Evolutionary conservation across 1,284 basidiomycete species (phyloP), one percentile per base, ranked within the genome.

Genomic region (Ceratobasidium sp.): DNA sequence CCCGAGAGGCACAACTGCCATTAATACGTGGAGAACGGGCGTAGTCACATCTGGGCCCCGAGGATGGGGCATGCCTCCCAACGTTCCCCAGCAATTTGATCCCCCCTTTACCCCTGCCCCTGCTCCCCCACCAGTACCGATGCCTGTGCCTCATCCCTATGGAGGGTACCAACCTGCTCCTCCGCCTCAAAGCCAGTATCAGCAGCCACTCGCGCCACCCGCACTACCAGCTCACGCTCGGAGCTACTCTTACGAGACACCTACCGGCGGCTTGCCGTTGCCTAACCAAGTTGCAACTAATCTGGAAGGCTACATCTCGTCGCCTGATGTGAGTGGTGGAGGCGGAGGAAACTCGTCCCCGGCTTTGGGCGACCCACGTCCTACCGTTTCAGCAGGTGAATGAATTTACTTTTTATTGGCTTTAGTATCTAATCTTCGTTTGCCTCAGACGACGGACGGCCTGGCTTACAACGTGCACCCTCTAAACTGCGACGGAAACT

Each of bases 401-500:
- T 40, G 8, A 7, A 8, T 17, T 8, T 8, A 40, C 38, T 40
- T 8, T 17, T 17, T 40, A 40, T 40, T 7, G 8, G 8, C 38
- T 40, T 17, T 17, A 7, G 8, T 17, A 8, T 8, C 38, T 40
- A 8, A 40, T 17, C 17, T 40, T 40, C 38, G 17, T 17, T 40
- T 17, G 38, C 7, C 20, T 15, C 20, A 53, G 50, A 53, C 29
- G 50, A 53, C 20, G 50, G 50, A 13, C 7, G 29, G 29, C 50
- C 45, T 47, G 45, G 13, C 12, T 8, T 53, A 12, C 50, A 53
- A 32, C 50, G 60, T 25, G 31, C 17, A 20, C 45, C 60, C 4
- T 35, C 60, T 3, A 64, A 52, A 52, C n/a, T 64, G 22, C 22
- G 43, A n/a, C 45, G 60, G 40, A 64, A 64, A 25, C 34, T 64